phyloP scores from a whole-genome alignment of 2,329 filamentous ascomycete genomes.

The Didymella keratinophila region DNA sequence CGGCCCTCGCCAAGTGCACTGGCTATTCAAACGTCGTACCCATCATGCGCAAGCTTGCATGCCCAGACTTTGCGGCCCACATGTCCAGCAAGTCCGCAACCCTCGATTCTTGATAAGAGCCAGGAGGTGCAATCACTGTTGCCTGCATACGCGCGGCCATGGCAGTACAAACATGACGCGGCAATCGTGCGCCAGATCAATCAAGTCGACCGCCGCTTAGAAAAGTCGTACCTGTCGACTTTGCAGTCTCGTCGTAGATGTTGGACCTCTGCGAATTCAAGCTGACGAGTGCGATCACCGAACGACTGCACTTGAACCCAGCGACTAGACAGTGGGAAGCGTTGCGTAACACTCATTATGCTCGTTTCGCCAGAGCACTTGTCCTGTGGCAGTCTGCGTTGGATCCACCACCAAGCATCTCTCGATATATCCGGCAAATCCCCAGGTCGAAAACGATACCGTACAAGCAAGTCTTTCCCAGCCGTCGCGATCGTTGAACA shows the following conservation, averaged over 20 bases:
- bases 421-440: background rate
- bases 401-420: background rate
- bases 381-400: no score
- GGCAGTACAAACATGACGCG: background rate
- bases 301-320: no score
- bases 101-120: background rate
- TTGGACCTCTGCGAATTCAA: background rate
- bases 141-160: background rate
- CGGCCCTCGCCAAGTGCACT: background rate
- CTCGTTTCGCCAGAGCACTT: background rate
- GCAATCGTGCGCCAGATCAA: background rate
- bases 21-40: background rate
- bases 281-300: background rate
- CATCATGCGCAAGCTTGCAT: conserved; percentile 2
- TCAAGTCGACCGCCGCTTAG: background rate
- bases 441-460: background rate
- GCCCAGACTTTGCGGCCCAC: background rate
- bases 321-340: no score
- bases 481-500: background rate
- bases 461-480: background rate
- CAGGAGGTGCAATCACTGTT: background rate
- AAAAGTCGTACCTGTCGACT: background rate
- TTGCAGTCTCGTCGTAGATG: background rate
- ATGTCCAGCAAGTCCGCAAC: background rate
- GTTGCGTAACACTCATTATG: no score